Percentiles rank a stretch among this genome's conserved stretches.
These are phyloP conservation scores for Trichocomaceae sp. DNA, from an alignment of 2,329 filamentous ascomycete genomes.

Conservation along the genomic window DNA sequence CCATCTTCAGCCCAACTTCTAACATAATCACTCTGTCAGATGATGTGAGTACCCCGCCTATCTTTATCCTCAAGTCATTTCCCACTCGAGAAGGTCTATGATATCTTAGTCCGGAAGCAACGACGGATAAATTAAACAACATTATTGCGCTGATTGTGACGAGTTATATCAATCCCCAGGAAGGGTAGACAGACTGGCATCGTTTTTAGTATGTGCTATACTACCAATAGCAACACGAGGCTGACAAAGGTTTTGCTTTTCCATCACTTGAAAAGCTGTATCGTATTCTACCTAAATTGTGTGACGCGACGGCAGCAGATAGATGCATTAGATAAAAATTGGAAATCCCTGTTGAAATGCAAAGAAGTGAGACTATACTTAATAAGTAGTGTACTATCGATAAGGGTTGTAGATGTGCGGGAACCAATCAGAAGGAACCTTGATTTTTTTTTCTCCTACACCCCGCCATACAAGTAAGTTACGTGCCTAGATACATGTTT, in stretches of 20 bases:
- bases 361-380: too few species aligned
- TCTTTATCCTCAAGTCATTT: conserved; percentile 5
- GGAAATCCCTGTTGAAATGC: neutral
- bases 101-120: neutral
- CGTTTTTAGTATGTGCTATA: neutral
- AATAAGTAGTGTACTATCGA: too few species aligned
- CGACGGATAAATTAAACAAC: neutral
- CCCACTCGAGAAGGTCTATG: neutral
- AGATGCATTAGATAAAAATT: neutral
- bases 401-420: neutral
- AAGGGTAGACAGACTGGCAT: neutral
- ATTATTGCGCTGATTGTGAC: neutral
- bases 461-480: neutral
- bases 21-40: conserved; percentile 17
- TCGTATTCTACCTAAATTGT: neutral
- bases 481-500: too few species aligned
- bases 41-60: conserved; percentile 24
- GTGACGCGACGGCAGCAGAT: neutral
- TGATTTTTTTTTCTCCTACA: neutral
- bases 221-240: neutral
- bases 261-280: neutral
- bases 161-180: neutral
- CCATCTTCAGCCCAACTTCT: neutral
- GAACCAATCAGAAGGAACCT: neutral
- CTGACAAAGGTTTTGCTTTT: neutral